Evolutionary conservation across 2,329 filamentous ascomycete genomes (phyloP), one percentile per base, ranked within the genome.

Genomic region (Aotearoamyces nothofagi): DNA sequence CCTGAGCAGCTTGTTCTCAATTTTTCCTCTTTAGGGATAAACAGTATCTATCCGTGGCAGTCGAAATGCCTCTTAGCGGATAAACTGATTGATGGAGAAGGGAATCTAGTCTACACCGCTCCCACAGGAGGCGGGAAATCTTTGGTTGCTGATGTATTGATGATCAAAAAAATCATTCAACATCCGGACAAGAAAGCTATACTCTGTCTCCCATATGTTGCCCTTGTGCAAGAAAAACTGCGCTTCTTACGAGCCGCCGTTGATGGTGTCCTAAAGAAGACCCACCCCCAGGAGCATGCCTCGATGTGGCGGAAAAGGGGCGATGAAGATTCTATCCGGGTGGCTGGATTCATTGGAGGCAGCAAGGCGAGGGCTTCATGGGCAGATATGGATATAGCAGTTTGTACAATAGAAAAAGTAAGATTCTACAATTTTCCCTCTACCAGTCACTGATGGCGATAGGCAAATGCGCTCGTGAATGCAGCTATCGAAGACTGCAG

Each of bases 331-430:
- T 57, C 57, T 3, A 56, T 84, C 17, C 63, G 72, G 22, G 69
- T 84, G 2, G 67, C 74, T 12, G 78, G 77, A 0, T 82, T 80
- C 47, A 82, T 81, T 50, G 78, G 78, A 4, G 79, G 78, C 4
- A 78, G 70, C 41, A 79, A 72, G 26, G 60, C 72, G 15, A 65
- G 67, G 36, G 57, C 67, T 8, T 70, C 64, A 1, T 84, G 78
- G 78, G 58, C 63, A 15, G 78, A 84, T 43, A 77, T 80, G 40
- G 79, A 86, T 45, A 71, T 86, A 42, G 79, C 72, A 1, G 67
- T 84, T 22, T 84, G 79, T 53, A 84, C 79, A 1, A 74, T 84
- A 35, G 79, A 86, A 54, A 86, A 84, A 67, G 68, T 64, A 27
- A 25, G 41, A 42, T 13, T 5, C n/a, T n/a, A n/a, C n/a, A n/a